Evolutionary conservation across 1,284 basidiomycete genomes (phyloP), one percentile per base, ranked within the genome.

Genomic region (Boletus semigastroideus): DNA sequence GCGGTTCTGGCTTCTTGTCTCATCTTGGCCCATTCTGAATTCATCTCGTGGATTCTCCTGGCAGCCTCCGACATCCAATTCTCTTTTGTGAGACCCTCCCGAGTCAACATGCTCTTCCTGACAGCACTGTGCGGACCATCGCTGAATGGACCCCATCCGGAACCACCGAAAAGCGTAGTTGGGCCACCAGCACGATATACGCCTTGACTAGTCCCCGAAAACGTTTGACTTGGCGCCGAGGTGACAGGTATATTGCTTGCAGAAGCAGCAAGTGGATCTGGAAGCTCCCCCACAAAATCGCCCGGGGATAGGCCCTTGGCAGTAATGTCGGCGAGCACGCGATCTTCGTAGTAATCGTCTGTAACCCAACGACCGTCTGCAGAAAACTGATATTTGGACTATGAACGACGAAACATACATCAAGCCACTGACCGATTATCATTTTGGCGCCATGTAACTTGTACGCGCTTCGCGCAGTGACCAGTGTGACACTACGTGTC

Each of bases 331-430:
- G 79, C 83, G 1, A 87, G 77, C 0, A 82, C 83, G 51, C 87
- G 87, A 39, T 87, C 87, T 73, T 97, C 93, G 72, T 94, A 93
- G 72, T 99, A 99, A 73, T 99, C 96, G 66, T 99, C 96, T 17
- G 84, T 80, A 3, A 98, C 87, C 83, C 92, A 93, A 63, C 84
- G 81, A 4, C 95, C 96, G 46, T 92, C 94, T 95, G 55, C 9
- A 54, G 27, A 43, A 19, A 27, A 31, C 37, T 9, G 51, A 33
- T 6, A 36, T 42, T 34, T 16, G 20, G 48, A 30, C 44, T 20
- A 37, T 48, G 31, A 48, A 41, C 3, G n/a, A 1, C 27, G 41
- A 19, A 20, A 10, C 7, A 39, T 19, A 14, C 7, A 14, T 19
- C 22, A 22, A 31, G 36, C 16, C 11, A 74, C 85, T 58, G 54